A percentile compares a stretch with the other conserved stretches of the same genome.
Evolutionary conservation across 768 basidiomycete species (phyloP).

Genomic region (Trametes gibbosa): DNA sequence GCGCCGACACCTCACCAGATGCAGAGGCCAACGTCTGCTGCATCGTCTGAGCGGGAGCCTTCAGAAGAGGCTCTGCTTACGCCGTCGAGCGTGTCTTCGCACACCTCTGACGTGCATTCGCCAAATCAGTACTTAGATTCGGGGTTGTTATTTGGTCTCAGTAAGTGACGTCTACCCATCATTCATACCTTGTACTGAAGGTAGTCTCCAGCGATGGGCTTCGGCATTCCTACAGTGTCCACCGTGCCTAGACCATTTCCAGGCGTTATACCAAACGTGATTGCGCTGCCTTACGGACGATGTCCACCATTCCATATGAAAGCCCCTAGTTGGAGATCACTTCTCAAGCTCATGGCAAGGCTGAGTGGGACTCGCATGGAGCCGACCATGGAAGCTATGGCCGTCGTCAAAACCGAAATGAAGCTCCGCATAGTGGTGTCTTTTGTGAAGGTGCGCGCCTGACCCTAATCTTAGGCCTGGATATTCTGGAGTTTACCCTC

Average conservation of each 20-base stretch:
- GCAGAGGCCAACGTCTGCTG: not conserved
- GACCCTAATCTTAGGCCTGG: not conserved
- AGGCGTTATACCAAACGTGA: conserved; percentile 63
- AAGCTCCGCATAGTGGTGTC: conserved; percentile 74
- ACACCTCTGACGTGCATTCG: not conserved
- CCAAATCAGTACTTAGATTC: conserved; percentile 24
- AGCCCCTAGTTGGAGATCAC: conserved; percentile 69
- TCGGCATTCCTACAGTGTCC: conserved; percentile 55
- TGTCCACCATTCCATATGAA: conserved; percentile 69
- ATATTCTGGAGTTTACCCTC: not conserved
- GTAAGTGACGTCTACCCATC: conserved; percentile 42
- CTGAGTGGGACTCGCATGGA: conserved; percentile 69
- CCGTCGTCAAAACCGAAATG: conserved; percentile 51
- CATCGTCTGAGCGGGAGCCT: conserved; percentile 3
- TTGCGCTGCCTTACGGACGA: conserved; percentile 70
- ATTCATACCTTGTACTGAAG: not conserved
- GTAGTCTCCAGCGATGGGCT: conserved; percentile 60
- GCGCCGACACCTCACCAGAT: not conserved
- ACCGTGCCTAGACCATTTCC: conserved; percentile 45
- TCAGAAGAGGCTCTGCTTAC: not conserved
- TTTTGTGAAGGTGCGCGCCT: conserved; percentile 61
- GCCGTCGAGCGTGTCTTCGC: not conserved
- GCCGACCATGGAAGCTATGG: conserved; percentile 65
- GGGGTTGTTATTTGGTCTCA: conserved; percentile 35
- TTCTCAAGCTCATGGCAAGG: conserved; percentile 73